Base-by-base conservation (phyloP, 1,284 basidiomycete species). In the Malassezia sp. region DNA sequence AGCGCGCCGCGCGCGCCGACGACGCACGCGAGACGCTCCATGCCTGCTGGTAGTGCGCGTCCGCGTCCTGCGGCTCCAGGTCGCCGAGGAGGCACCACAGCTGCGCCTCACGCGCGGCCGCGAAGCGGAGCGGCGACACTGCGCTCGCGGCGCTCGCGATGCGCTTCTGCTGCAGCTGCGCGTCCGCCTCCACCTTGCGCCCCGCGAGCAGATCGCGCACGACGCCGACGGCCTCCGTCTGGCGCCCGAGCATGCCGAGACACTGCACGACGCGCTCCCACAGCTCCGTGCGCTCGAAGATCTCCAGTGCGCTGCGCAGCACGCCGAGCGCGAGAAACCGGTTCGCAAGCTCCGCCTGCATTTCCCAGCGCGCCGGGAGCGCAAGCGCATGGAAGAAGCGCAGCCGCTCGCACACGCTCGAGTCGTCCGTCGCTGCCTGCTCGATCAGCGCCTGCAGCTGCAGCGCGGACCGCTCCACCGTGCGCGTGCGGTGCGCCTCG, bases 81-180 rank as follows among this genome's bases (percentile, higher is more conserved):
- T 99, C 93, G 5, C 91, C 93, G 12, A 96, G 76, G 4, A 96
- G 74, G 73, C 93, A 97, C 85, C 87, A 91, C 20, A 97, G 73
- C 73, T 96, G 96, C 6, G 88, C 87, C 67, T 85, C 81, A 29
- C 90, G 77, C 12, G 82, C 70, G 6, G 74, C 72, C 55, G 85
- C 84, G 53, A 84, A 74, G 29, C 70, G 70, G 69, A 43, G 77
- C 74, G 18, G 75, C 73, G 15, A 74, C 68, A 14, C 67, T 60
- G 30, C 76, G 67, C 48, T 72, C 61, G 15, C 73, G 3, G 27
- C 6, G 10, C 29, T 47, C 3, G 36, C 41, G 3, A 42, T 38
- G 15, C 41, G 37, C 40, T 53, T 54, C 11, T 54, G 43, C 20
- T 53, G 39, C 11, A 65, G 49, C 17, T 48, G 53, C 7, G 59